Percentiles rank a stretch among this genome's conserved stretches.
phyloP scores from a whole-genome alignment of 1,284 basidiomycete species.

The Polyporus tsugae region DNA sequence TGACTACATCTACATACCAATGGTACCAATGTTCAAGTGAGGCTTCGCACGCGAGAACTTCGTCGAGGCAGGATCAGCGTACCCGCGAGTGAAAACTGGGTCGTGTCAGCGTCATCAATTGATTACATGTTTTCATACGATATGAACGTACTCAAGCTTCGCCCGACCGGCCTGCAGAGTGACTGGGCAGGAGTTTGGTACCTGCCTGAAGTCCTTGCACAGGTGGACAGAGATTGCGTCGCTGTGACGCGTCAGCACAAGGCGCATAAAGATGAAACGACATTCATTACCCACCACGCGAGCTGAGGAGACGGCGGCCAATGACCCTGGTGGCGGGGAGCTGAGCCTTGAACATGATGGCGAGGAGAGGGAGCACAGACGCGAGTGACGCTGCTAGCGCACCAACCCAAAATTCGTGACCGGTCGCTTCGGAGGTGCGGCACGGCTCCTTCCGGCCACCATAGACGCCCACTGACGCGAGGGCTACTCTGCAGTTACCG shows the following conservation, averaged over 20 bases:
- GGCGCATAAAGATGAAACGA: background rate
- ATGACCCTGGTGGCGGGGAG: slow-evolving; percentile 60
- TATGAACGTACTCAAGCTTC: slow-evolving; percentile 33
- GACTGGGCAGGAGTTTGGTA: slow-evolving; percentile 33
- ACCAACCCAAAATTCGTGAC: slow-evolving; percentile 33
- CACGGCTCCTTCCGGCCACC: slow-evolving; percentile 30
- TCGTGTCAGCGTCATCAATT: background rate
- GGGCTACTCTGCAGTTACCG: slow-evolving; percentile 12
- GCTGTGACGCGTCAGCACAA: slow-evolving; percentile 34
- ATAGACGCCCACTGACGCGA: background rate
- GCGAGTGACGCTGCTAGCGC: slow-evolving; percentile 32
- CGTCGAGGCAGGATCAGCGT: slow-evolving; percentile 71
- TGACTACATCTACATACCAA: slow-evolving; percentile 59
- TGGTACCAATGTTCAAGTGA: slow-evolving; percentile 97
- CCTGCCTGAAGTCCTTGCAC: slow-evolving; percentile 41
- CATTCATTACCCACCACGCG: slow-evolving; percentile 52
- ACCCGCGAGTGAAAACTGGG: slow-evolving; percentile 58
- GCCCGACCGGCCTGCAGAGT: slow-evolving; percentile 34
- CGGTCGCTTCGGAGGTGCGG: slow-evolving; percentile 28
- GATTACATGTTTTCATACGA: slow-evolving; percentile 8
- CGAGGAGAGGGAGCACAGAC: slow-evolving; percentile 24
- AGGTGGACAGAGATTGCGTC: slow-evolving; percentile 42
- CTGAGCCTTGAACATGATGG: slow-evolving; percentile 50
- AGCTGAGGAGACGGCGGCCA: slow-evolving; percentile 56
- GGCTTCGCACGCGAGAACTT: slow-evolving; percentile 90